These are phyloP conservation scores for Geum urbanum DNA, from an alignment of 306 rosid species.

Conservation along the genomic window DNA sequence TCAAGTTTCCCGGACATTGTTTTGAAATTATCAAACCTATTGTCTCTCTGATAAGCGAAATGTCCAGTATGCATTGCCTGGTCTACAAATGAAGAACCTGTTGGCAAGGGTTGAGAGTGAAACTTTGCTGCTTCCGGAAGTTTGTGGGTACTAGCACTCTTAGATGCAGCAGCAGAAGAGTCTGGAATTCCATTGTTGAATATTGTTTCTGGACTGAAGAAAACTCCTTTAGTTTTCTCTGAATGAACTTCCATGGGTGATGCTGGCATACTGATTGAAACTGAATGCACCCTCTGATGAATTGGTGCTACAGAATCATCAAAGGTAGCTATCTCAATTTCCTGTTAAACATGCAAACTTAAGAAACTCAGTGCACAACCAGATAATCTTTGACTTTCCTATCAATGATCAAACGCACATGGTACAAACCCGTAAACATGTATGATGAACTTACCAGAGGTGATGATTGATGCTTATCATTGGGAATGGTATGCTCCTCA, in stretches of 20 bases:
- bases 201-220: conserved; percentile 38
- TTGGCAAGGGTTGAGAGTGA: conserved; percentile 74
- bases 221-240: conserved; percentile 27
- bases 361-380: not conserved
- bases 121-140: conserved; percentile 35
- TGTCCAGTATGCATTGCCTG: conserved; percentile 9
- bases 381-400: not conserved
- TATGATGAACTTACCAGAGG: conserved; percentile 34
- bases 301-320: conserved; percentile 27
- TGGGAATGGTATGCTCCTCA: conserved; percentile 13
- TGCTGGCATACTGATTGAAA: conserved; percentile 80
- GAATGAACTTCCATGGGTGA: conserved; percentile 35
- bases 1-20: conserved; percentile 76
- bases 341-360: conserved; percentile 34
- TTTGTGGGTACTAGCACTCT: conserved; percentile 7
- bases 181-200: conserved; percentile 21
- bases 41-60: conserved; percentile 35
- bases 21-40: conserved; percentile 69
- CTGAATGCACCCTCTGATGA: conserved; percentile 51
- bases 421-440: too few species aligned
- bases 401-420: not conserved
- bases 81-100: conserved; percentile 15
- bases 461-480: conserved; percentile 18
- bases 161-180: conserved; percentile 2
- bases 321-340: conserved; percentile 22